Evolutionary conservation across 257 asterid species (phyloP), one percentile per base, ranked within the genome.

Genomic region (Scutellaria galericulata): DNA sequence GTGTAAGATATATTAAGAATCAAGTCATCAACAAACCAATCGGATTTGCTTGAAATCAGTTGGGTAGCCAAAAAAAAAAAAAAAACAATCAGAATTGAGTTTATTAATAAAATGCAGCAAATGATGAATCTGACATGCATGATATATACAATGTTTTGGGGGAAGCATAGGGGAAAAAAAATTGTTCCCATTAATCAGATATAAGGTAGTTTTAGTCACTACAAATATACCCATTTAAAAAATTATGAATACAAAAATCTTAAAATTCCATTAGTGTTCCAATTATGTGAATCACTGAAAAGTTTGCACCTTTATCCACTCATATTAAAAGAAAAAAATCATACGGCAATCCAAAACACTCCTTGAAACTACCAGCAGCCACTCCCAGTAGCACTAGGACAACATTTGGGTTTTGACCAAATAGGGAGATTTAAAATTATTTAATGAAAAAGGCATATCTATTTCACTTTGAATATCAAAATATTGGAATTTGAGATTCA

Each of bases 1-100:
- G 39, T 13, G 64, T 72, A 48, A 76, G 80, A 75, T 46, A 41
- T 27, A 59, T 14, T 44, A 37, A 39, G 60, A 71, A 47, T 51
- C 18, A 18, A 18, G 18, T 18, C 18, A 18, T 18, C 9, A 55
- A 71, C 24, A 66, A 64, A 6, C 66, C 18, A 45, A 46, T 60
- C 54, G 53, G 54, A n/a, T 53, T 57, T 13, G 5, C 54, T 66
- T 27, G 57, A 56, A 66, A 18, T 51, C 22, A 41, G 64, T 64
- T 27, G 41, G 63, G 53, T 35, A 70, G 61, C 68, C 61, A 1
- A 56, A 22, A 2, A 10, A 44, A 1, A 56, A 22, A 2, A 10
- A 44, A 3, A 64, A 42, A 14, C 22, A 58, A 71, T 7, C 3
- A 39, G 42, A 53, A 60, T 48, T 11, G 10, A 15, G 18, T 47